Evolutionary conservation across 345 rosid species (phyloP).

Genomic region (Citrus inodora): DNA sequence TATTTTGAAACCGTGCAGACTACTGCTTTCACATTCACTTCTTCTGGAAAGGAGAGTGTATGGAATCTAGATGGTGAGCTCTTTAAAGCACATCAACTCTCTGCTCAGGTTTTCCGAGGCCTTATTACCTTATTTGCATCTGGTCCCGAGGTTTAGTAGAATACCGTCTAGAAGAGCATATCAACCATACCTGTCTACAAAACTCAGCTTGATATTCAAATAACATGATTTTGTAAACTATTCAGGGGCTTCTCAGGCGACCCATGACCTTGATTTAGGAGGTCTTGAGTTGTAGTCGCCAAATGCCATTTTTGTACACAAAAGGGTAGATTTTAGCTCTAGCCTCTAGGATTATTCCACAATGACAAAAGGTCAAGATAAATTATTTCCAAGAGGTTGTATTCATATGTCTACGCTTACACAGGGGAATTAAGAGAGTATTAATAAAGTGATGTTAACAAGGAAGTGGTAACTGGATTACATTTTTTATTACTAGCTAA

Average conservation of each 20-base stretch:
- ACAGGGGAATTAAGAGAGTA: neutral
- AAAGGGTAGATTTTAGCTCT: neutral
- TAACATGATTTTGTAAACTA: neutral
- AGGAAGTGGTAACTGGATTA: neutral
- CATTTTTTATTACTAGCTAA: neutral
- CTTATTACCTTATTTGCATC: conserved; percentile 80
- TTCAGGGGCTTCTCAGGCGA: neutral
- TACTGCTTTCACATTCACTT: conserved; percentile 77
- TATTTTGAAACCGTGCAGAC: conserved; percentile 40
- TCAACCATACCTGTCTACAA: neutral
- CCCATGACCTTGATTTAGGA: neutral
- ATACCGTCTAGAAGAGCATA: neutral
- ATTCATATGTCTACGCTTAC: neutral
- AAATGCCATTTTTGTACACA: neutral
- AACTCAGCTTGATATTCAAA: neutral
- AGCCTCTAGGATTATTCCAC: neutral
- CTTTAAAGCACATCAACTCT: conserved; percentile 78
- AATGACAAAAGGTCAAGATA: neutral
- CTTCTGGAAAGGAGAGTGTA: conserved; percentile 68
- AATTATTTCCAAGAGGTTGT: neutral
- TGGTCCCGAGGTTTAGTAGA: conserved; percentile 73
- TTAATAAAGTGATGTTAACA: neutral
- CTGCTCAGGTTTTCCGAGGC: conserved; percentile 89
- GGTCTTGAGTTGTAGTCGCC: neutral
- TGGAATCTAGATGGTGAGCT: conserved; percentile 98